phyloP scores from a whole-genome alignment of 768 basidiomycete genomes.

The Gymnopilus junonius region DNA sequence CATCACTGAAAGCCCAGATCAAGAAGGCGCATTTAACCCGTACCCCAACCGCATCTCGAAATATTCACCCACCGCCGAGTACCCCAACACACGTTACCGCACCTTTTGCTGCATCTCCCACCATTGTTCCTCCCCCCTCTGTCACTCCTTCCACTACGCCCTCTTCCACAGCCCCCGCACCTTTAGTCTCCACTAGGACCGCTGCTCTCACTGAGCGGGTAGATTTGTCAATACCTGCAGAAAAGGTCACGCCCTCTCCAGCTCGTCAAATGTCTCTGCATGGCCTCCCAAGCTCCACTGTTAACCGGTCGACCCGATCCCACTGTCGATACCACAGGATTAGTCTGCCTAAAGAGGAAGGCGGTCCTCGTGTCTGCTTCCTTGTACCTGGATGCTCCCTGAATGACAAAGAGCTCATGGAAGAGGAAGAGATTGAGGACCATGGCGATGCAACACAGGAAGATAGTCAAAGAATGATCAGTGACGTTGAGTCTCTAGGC shows the following conservation, averaged over 20 bases:
- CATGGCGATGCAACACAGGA: conserved; percentile 59
- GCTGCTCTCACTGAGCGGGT: not conserved
- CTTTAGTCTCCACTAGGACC: not conserved
- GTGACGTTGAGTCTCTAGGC: conserved; percentile 52
- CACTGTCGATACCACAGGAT: conserved; percentile 74
- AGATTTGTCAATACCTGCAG: not conserved
- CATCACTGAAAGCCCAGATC: not conserved
- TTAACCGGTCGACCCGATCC: conserved; percentile 73
- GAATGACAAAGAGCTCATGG: conserved; percentile 57
- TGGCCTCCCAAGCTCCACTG: conserved; percentile 40
- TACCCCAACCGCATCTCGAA: not conserved
- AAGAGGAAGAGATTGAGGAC: conserved; percentile 63
- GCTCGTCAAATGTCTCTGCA: conserved; percentile 22
- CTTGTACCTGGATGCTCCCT: conserved; percentile 74
- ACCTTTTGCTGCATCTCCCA: not conserved
- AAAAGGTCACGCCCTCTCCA: conserved; percentile 6
- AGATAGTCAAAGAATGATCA: conserved; percentile 51
- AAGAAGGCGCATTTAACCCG: not conserved
- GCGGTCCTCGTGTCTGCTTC: conserved; percentile 59
- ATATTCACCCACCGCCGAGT: conserved; percentile 1
- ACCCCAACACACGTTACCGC: conserved; percentile 11
- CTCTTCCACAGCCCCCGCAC: not conserved
- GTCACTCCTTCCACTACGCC: not conserved
- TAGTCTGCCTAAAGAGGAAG: conserved; percentile 60
- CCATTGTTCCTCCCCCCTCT: not conserved